Evolutionary conservation across 2,329 filamentous ascomycete genomes (phyloP).

Genomic region (Trichoderma sp.): DNA sequence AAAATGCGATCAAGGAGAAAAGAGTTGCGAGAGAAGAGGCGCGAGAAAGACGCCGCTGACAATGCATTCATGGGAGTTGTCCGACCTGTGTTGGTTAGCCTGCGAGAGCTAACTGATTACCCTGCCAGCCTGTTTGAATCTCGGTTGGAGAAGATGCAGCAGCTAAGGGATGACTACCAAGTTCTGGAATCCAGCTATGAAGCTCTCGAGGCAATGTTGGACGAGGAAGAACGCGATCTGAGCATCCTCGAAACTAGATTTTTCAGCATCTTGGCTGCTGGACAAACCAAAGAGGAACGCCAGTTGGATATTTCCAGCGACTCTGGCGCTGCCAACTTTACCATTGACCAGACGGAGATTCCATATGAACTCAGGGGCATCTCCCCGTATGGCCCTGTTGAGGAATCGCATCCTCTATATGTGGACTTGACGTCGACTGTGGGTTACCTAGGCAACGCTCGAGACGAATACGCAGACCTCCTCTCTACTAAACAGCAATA

Average conservation of each 20-base stretch:
- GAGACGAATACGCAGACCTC: constrained; percentile 53
- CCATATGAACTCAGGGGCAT: constrained; percentile 45
- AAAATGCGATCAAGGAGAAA: constrained; percentile 42
- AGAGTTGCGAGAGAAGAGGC: constrained; percentile 40
- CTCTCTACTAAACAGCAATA: constrained; percentile 45
- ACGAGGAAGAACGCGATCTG: constrained; percentile 44
- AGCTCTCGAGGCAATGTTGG: constrained; percentile 41
- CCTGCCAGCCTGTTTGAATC: constrained; percentile 37
- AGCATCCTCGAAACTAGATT: constrained; percentile 45
- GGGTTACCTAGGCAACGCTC: constrained; percentile 51
- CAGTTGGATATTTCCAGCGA: constrained; percentile 18
- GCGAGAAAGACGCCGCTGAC: constrained; percentile 43
- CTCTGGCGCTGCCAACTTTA: constrained; percentile 22
- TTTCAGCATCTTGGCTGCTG: constrained; percentile 45
- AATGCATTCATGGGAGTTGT: constrained; percentile 48
- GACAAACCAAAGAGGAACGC: constrained; percentile 31
- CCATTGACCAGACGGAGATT: constrained; percentile 31
- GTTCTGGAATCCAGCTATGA: constrained; percentile 45
- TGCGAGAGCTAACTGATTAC: constrained; percentile 31
- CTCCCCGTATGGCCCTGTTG: constrained; percentile 39
- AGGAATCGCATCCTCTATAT: constrained; percentile 55
- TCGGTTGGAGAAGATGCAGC: constrained; percentile 44
- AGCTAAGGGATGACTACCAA: constrained; percentile 45
- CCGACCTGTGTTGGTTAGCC: constrained; percentile 43
- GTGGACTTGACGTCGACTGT: constrained; percentile 48